A percentile compares a stretch with the other conserved stretches of the same genome.
These are phyloP conservation scores for Arthrobotrys musiformis DNA, from an alignment of 2,329 filamentous ascomycete genomes.

Conservation along the genomic window DNA sequence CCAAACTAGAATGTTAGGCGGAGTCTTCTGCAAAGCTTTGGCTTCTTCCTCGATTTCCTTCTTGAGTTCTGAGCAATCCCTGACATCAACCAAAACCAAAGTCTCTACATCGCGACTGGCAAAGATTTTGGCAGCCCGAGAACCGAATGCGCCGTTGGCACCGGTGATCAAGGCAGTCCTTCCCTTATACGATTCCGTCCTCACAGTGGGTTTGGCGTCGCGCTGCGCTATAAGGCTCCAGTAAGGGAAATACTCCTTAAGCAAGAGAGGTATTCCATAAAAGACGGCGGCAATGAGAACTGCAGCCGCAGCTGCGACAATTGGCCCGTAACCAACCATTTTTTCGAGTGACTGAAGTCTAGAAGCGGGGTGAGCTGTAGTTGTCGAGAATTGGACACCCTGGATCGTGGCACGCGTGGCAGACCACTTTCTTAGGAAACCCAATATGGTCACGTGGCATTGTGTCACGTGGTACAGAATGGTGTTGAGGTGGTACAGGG, in stretches of 20 bases:
- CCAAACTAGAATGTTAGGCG: conserved; percentile 62
- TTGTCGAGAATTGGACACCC: background rate
- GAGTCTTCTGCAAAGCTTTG: conserved; percentile 56
- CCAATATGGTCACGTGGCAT: background rate
- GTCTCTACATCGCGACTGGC: conserved; percentile 61
- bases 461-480: background rate
- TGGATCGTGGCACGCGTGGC: conserved; percentile 3
- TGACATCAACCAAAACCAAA: conserved; percentile 62
- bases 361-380: conserved; percentile 13
- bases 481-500: background rate
- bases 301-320: conserved; percentile 50
- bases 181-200: conserved; percentile 62
- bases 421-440: conserved; percentile 1
- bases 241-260: conserved; percentile 63
- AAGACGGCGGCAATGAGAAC: conserved; percentile 58
- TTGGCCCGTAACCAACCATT: conserved; percentile 52
- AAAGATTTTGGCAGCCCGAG: conserved; percentile 62
- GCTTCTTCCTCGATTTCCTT: conserved; percentile 62
- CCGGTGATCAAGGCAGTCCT: conserved; percentile 61
- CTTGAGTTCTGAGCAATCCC: conserved; percentile 61
- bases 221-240: conserved; percentile 61
- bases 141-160: conserved; percentile 61
- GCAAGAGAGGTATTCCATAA: conserved; percentile 60
- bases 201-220: conserved; percentile 61
- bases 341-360: conserved; percentile 25